phyloP scores from a whole-genome alignment of 2,329 filamentous ascomycete species.

The Claviceps sp. region DNA sequence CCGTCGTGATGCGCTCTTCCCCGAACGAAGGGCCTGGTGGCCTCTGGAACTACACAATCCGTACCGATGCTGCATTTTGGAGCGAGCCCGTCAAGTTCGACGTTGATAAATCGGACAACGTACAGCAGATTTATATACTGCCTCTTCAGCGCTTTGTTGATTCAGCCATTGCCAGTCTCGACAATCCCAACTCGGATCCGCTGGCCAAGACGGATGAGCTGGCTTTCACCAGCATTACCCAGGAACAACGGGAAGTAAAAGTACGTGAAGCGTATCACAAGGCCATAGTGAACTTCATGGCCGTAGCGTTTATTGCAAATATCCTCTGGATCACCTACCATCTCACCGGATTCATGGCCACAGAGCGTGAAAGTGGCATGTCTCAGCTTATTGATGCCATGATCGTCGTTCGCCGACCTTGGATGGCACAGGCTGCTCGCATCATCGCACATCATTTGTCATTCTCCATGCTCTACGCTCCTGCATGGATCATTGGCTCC shows the following conservation, averaged over 20 bases:
- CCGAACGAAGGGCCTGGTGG: conserved; percentile 53
- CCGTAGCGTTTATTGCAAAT: conserved; percentile 64
- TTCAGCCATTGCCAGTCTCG: conserved; percentile 48
- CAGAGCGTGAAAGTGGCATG: conserved; percentile 77
- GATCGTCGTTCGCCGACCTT: conserved; percentile 63
- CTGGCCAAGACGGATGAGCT: conserved; percentile 45
- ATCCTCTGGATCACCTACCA: conserved; percentile 79
- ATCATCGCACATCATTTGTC: conserved; percentile 67
- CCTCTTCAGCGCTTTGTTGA: conserved; percentile 74
- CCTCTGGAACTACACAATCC: conserved; percentile 77
- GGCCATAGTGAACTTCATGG: conserved; percentile 62
- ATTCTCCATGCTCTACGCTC: conserved; percentile 67
- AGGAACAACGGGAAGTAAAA: conserved; percentile 48
- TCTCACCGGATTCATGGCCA: conserved; percentile 71
- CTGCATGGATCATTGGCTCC: conserved; percentile 69
- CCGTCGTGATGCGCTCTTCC: conserved; percentile 62
- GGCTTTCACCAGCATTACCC: conserved; percentile 60
- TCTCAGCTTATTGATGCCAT: conserved; percentile 81
- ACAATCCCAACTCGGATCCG: conserved; percentile 26
- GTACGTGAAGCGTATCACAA: conserved; percentile 59
- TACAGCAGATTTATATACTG: conserved; percentile 62
- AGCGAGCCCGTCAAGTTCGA: conserved; percentile 47
- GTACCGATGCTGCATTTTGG: conserved; percentile 55
- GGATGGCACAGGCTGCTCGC: conserved; percentile 68
- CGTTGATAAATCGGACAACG: conserved; percentile 52